phyloP scores from a whole-genome alignment of 2,329 filamentous ascomycete genomes.

The Arthrobotrys entomopaga region DNA sequence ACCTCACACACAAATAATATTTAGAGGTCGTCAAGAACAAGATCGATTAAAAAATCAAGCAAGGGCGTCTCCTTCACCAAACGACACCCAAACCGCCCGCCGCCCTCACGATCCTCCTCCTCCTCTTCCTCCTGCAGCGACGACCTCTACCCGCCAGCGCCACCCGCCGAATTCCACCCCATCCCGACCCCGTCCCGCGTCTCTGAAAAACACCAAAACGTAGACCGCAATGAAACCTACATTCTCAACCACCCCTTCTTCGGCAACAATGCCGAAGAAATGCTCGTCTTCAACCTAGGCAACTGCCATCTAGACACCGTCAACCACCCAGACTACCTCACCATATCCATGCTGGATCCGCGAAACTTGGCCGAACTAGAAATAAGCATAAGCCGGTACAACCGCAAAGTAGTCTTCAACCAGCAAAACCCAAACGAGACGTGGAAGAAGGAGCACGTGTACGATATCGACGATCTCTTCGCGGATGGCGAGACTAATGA shows the following conservation, averaged over 20 bases:
- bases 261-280: constrained; percentile 29
- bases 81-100: neutral
- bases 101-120: neutral
- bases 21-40: constrained; percentile 26
- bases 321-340: constrained; percentile 48
- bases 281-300: constrained; percentile 44
- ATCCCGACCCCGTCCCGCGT: constrained; percentile 35
- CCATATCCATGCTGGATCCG: constrained; percentile 36
- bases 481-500: constrained; percentile 34
- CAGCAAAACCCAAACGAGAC: constrained; percentile 51
- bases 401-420: constrained; percentile 37
- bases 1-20: neutral
- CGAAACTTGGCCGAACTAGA: constrained; percentile 44
- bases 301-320: constrained; percentile 30
- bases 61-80: constrained; percentile 7
- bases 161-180: constrained; percentile 13
- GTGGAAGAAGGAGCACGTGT: constrained; percentile 45
- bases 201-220: constrained; percentile 45
- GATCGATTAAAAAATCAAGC: constrained; percentile 7
- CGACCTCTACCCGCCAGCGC: constrained; percentile 6
- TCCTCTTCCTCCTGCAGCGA: neutral
- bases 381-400: constrained; percentile 47
- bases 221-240: constrained; percentile 49
- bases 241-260: constrained; percentile 40
- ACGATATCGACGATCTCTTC: constrained; percentile 36